phyloP scores from a whole-genome alignment of 768 basidiomycete species.

The Podaxis sp. region DNA sequence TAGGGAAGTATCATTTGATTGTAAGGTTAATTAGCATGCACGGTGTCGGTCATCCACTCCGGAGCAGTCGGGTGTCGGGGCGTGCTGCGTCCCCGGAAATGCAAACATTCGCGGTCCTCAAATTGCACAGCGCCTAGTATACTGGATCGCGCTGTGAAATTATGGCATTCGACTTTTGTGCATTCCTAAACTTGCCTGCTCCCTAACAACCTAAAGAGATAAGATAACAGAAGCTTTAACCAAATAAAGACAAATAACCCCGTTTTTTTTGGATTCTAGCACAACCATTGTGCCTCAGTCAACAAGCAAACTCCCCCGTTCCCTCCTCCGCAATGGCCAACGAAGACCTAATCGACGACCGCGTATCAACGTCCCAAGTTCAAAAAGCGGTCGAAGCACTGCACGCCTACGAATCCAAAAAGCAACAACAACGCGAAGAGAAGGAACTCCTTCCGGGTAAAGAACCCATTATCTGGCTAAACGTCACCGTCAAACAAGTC shows the following conservation, averaged over 20 bases:
- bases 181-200: neutral
- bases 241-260: neutral
- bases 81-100: neutral
- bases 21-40: neutral
- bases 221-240: conserved; percentile 1
- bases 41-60: neutral
- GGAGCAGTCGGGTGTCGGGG: neutral
- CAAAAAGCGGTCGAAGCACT: conserved; percentile 78
- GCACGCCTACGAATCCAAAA: conserved; percentile 62
- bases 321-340: conserved; percentile 32
- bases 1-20: neutral
- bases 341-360: conserved; percentile 60
- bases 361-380: conserved; percentile 70
- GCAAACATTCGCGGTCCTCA: neutral
- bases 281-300: neutral
- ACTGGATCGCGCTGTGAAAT: too few species aligned
- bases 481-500: conserved; percentile 82
- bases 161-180: neutral
- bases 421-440: conserved; percentile 61
- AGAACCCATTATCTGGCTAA: conserved; percentile 88
- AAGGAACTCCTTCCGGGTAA: conserved; percentile 70
- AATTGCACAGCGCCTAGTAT: too few species aligned
- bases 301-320: neutral
- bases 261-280: conserved; percentile 1
- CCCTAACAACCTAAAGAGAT: too few species aligned